Percentiles rank a stretch among this genome's conserved stretches.
Evolutionary conservation across 2,329 filamentous ascomycete species (phyloP).

Genomic region (Clarireedia homoeocarpa): DNA sequence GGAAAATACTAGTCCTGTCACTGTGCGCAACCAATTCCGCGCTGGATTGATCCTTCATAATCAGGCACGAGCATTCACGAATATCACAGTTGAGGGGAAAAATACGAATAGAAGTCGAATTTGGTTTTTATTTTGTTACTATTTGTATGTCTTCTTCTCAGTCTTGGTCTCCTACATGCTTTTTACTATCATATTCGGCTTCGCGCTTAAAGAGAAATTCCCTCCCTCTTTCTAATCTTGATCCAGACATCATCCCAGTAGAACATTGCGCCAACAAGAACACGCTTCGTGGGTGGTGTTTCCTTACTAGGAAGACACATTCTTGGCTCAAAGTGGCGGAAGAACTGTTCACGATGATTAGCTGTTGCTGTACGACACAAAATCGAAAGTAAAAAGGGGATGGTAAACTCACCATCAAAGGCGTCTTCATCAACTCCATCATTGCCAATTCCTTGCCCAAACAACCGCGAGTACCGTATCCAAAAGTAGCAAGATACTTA

Average conservation of each 20-base stretch:
- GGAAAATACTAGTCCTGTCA: no score
- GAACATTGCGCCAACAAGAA: constrained; percentile 6
- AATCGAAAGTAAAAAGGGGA: not conserved
- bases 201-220: not conserved
- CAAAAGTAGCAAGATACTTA: constrained; percentile 8
- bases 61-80: no score
- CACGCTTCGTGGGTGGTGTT: constrained; percentile 2
- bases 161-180: not conserved
- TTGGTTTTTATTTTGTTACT: not conserved
- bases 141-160: not conserved
- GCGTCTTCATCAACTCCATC: constrained; percentile 6
- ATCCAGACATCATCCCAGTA: constrained; percentile 6
- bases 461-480: constrained; percentile 4
- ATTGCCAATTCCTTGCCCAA: constrained; percentile 6
- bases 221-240: not conserved
- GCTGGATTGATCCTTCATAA: no score
- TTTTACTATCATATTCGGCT: not conserved
- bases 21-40: no score
- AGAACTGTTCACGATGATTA: not conserved
- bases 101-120: no score
- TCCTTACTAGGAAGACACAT: constrained; percentile 1
- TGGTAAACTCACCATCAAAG: constrained; percentile 1
- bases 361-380: not conserved
- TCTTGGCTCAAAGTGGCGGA: constrained; percentile 3
- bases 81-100: no score